Conservation (phyloP, 371 early-diverging fungal genomes). For the Mortierella sp. region DNA sequence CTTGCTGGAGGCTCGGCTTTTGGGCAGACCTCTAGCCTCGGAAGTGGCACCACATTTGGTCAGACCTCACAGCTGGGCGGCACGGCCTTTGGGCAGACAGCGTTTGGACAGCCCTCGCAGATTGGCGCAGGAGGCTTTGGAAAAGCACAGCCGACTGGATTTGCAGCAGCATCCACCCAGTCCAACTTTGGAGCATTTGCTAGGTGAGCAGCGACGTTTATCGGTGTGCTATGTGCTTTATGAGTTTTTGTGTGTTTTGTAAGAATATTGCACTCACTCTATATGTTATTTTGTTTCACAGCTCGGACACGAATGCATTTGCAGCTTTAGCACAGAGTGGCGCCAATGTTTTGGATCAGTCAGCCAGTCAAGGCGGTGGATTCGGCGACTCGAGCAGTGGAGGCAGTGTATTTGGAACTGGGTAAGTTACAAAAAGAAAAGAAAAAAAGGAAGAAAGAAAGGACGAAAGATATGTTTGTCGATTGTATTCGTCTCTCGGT, state of each 20-base stretch:
- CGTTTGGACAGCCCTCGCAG: constrained; percentile 27
- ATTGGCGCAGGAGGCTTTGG: constrained; percentile 20
- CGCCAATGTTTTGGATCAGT: constrained; percentile 32
- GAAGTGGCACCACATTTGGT: constrained; percentile 18
- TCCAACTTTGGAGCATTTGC: constrained; percentile 52
- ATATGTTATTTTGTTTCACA: background rate
- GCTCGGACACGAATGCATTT: constrained; percentile 43
- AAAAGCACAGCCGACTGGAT: constrained; percentile 1
- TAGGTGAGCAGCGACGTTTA: constrained; percentile 2
- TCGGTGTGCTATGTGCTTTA: too few relatives aligned
- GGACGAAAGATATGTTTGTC: too few relatives aligned
- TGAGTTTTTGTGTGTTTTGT: too few relatives aligned
- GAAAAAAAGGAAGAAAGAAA: too few relatives aligned
- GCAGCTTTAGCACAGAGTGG: constrained; percentile 31
- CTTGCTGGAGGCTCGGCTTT: constrained; percentile 20
- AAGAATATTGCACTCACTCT: too few relatives aligned
- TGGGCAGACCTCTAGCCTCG: constrained; percentile 28
- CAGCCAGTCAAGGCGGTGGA: constrained; percentile 23
- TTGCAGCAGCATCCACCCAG: constrained; percentile 5
- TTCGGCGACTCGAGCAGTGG: constrained; percentile 14
- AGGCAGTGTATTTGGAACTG: constrained; percentile 25
- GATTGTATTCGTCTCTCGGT: background rate
- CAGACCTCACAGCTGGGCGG: constrained; percentile 23
- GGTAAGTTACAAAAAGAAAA: too few relatives aligned
- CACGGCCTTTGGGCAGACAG: constrained; percentile 18